phyloP scores from a whole-genome alignment of 1,139 yeast genomes.

The Hyphopichia fennica region DNA sequence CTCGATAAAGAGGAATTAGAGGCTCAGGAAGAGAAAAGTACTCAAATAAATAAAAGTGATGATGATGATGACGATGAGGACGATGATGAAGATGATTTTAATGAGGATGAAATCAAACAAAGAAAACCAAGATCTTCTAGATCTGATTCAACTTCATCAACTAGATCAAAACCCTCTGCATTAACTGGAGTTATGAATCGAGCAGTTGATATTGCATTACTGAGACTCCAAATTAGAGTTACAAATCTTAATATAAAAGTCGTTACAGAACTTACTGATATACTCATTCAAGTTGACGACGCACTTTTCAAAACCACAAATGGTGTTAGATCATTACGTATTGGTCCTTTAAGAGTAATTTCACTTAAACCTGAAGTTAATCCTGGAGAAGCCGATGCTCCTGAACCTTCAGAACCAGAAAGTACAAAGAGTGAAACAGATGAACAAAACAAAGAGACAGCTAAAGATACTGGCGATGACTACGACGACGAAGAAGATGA shows the following conservation, averaged over 20 bases:
- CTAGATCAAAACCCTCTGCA: slow-evolving; percentile 27
- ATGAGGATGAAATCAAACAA: slow-evolving; percentile 7
- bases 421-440: slow-evolving; percentile 11
- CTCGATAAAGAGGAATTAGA: slow-evolving; percentile 20
- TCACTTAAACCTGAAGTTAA: slow-evolving; percentile 39
- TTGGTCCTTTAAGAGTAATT: slow-evolving; percentile 38
- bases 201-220: slow-evolving; percentile 70
- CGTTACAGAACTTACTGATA: slow-evolving; percentile 49
- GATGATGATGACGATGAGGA: slow-evolving; percentile 13
- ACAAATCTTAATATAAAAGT: slow-evolving; percentile 46
- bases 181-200: slow-evolving; percentile 57
- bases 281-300: slow-evolving; percentile 44
- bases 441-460: slow-evolving; percentile 6
- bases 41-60: slow-evolving; percentile 5
- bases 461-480: slow-evolving; percentile 19
- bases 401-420: slow-evolving; percentile 7
- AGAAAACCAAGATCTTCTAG: slow-evolving; percentile 8
- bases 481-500: slow-evolving; percentile 21
- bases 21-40: slow-evolving; percentile 1
- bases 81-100: slow-evolving; percentile 7
- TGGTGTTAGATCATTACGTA: slow-evolving; percentile 44
- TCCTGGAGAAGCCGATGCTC: slow-evolving; percentile 24
- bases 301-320: slow-evolving; percentile 43
- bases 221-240: slow-evolving; percentile 55
- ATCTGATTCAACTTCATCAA: slow-evolving; percentile 9